A percentile compares a stretch with the other conserved stretches of the same genome.
phyloP scores from a whole-genome alignment of 176 grass and related monocot species.

The Dendrocalamus sinicus region DNA sequence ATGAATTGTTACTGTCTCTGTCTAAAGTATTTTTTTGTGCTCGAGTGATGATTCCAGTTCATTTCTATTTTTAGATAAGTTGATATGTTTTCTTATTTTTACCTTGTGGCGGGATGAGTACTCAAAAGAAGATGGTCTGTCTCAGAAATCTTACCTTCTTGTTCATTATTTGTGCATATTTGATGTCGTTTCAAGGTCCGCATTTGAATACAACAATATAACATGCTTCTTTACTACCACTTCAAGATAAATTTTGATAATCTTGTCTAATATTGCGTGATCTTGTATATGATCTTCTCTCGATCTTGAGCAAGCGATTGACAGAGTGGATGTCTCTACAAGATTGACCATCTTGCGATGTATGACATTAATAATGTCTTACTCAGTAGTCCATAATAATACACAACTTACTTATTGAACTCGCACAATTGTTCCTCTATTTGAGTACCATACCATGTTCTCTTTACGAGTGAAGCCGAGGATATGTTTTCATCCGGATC shows the following conservation, averaged over 20 bases:
- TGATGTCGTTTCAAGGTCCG: conserved; percentile 80
- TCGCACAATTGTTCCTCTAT: conserved; percentile 10
- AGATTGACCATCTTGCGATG: conserved; percentile 76
- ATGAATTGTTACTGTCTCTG: background rate
- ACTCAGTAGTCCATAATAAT: conserved; percentile 16
- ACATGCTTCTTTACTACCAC: conserved; percentile 25
- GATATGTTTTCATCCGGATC: conserved; percentile 43
- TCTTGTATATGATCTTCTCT: conserved; percentile 86
- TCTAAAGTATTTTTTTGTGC: background rate
- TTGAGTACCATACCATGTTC: background rate
- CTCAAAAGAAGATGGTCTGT: conserved; percentile 76
- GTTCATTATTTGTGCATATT: conserved; percentile 79
- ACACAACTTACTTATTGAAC: conserved; percentile 23
- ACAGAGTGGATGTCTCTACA: conserved; percentile 85
- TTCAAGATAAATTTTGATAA: conserved; percentile 34
- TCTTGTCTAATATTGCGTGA: conserved; percentile 50
- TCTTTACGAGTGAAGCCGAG: conserved; percentile 15
- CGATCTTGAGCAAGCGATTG: conserved; percentile 66
- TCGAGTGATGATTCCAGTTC: background rate
- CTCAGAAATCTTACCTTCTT: conserved; percentile 80
- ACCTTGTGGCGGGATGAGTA: conserved; percentile 74
- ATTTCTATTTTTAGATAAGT: conserved; percentile 8
- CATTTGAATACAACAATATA: conserved; percentile 31
- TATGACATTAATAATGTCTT: conserved; percentile 54
- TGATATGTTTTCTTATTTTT: conserved; percentile 36